A percentile compares a stretch with the other conserved stretches of the same genome.
Conservation (phyloP, 1,284 basidiomycete species). For the Melampsora larici-populina region DNA sequence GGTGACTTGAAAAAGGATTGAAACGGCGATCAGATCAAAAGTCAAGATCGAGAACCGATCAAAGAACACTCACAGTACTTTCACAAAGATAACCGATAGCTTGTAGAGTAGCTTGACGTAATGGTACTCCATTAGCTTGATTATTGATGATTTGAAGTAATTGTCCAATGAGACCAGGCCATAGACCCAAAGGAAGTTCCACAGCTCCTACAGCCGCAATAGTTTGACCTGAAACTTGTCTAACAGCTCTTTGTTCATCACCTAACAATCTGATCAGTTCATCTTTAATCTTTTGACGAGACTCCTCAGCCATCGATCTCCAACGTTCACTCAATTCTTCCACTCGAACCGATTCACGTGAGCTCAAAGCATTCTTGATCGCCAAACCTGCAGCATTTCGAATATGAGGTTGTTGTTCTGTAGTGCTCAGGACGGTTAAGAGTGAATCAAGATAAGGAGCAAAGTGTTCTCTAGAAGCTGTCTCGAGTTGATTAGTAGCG, state of each 20-base stretch:
- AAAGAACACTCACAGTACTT: slow-evolving; percentile 68
- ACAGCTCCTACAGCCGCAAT: slow-evolving; percentile 89
- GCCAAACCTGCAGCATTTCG: slow-evolving; percentile 92
- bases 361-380: slow-evolving; percentile 90
- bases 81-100: slow-evolving; percentile 97
- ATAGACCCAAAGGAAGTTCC: slow-evolving; percentile 80
- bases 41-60: slow-evolving; percentile 15
- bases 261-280: slow-evolving; percentile 77
- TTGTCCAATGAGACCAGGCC: slow-evolving; percentile 84
- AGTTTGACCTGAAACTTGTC: slow-evolving; percentile 84
- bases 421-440: slow-evolving; percentile 73
- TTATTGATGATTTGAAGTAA: slow-evolving; percentile 83
- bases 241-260: slow-evolving; percentile 70
- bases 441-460: slow-evolving; percentile 82
- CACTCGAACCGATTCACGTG: slow-evolving; percentile 75
- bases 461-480: slow-evolving; percentile 32
- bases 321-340: slow-evolving; percentile 73
- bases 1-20: slow-evolving; percentile 65
- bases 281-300: slow-evolving; percentile 80
- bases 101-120: slow-evolving; percentile 85
- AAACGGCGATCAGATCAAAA: slow-evolving; percentile 4
- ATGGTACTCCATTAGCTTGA: slow-evolving; percentile 59
- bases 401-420: slow-evolving; percentile 68
- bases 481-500: slow-evolving; percentile 40
- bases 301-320: slow-evolving; percentile 68